Evolutionary conservation across 768 basidiomycete species (phyloP).

Genomic region (Trametes cubensis): DNA sequence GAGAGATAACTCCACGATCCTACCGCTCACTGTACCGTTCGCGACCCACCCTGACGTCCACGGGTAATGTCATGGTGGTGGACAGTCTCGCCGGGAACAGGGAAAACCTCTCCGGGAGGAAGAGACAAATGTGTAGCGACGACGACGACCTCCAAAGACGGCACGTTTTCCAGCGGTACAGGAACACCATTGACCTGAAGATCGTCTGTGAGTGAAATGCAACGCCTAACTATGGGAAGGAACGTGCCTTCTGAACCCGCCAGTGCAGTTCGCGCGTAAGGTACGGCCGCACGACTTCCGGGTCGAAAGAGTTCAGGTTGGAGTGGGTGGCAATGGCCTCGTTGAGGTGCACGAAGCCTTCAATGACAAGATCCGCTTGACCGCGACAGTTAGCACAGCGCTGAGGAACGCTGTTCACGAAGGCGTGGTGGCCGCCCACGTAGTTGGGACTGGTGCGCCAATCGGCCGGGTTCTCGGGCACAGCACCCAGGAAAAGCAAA

Average conservation of each 20-base stretch:
- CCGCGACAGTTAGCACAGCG: conserved; percentile 46
- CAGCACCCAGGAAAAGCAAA: conserved; percentile 48
- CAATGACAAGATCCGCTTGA: conserved; percentile 15
- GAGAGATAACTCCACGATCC: no score
- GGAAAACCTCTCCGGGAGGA: conserved; percentile 4
- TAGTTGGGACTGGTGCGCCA: conserved; percentile 37
- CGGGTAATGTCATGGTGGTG: conserved; percentile 14
- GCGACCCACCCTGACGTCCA: conserved; percentile 11
- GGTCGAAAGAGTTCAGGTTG: conserved; percentile 3
- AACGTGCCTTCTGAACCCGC: conserved; percentile 17
- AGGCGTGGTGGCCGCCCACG: conserved; percentile 49
- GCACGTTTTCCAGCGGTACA: conserved; percentile 2
- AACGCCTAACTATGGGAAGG: not conserved
- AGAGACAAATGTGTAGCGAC: conserved; percentile 7
- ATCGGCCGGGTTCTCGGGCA: conserved; percentile 34
- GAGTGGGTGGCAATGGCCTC: conserved; percentile 14
- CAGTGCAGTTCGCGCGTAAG: conserved; percentile 17
- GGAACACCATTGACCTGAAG: conserved; percentile 7
- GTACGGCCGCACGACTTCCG: conserved; percentile 15
- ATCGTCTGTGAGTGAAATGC: not conserved
- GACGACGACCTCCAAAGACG: conserved; percentile 16
- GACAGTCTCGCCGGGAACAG: not conserved
- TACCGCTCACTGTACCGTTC: not conserved
- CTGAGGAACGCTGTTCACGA: conserved; percentile 40
- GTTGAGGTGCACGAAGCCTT: conserved; percentile 28